These are phyloP conservation scores for Miscanthus lutarioriparius DNA, from an alignment of 176 grass and related monocot genomes.

Conservation along the genomic window DNA sequence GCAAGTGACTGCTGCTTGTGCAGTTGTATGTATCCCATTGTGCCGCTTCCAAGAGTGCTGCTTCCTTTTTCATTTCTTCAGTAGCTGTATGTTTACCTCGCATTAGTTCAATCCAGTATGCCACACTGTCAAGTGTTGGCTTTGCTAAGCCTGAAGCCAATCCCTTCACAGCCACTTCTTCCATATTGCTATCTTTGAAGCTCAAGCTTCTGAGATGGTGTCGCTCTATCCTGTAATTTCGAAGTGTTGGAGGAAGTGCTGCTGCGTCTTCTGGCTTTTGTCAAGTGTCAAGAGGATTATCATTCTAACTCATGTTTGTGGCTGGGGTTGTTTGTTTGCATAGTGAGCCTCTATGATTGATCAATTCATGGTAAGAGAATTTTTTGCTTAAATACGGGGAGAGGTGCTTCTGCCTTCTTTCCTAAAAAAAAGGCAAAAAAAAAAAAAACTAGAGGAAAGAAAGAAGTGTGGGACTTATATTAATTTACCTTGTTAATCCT, in stretches of 20 bases:
- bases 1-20: neutral
- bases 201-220: neutral
- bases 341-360: neutral
- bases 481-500: neutral
- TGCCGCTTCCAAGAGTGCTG: neutral
- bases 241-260: neutral
- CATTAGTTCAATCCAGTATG: neutral
- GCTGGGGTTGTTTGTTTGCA: neutral
- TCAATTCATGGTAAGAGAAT: neutral
- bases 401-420: neutral
- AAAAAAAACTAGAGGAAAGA: neutral
- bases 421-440: neutral
- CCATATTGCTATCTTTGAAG: neutral
- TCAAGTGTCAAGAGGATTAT: neutral
- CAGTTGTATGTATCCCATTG: conserved; percentile 5
- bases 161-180: neutral
- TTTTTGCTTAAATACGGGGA: neutral
- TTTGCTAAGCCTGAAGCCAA: neutral
- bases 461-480: neutral
- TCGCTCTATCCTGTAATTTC: neutral
- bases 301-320: neutral
- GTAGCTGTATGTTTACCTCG: neutral
- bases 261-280: neutral
- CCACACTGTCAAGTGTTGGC: neutral
- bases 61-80: neutral